Evolutionary conservation across 139 green algal species (phyloP), one percentile per base, ranked within the genome.

Genomic region (Chlamydomonas schloesseri): DNA sequence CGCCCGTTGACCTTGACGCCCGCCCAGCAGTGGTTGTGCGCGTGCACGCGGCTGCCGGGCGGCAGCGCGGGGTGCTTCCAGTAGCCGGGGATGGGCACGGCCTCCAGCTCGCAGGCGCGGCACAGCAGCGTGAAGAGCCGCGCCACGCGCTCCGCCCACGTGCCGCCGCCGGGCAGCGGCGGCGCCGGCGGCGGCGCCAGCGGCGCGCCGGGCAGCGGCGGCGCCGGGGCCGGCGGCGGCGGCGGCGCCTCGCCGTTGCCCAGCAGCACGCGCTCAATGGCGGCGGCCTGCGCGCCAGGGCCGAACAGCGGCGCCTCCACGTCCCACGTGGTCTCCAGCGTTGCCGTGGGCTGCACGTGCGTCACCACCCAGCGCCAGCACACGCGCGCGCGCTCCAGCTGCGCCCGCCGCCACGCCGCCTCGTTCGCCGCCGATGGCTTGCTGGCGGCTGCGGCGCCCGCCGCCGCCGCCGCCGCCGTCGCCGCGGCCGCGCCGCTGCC

Each of bases 1-100:
- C 78, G 70, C 24, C 91, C 89, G 42, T 90, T 88, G 31, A 93
- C 89, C 64, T 93, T 90, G 47, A 89, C 86, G 1, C 64, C 89
- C 31, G 87, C 83, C 93, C 93, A 96, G 89, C 90, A 93, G 86
- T 96, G 93, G 87, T 96, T 96, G 85, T 94, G 93, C 55, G 91
- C 77, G 0, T 55, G 26, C 9, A 93, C 75, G 17, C 70, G 47
- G 9, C 73, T 20, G 9, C 93, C 91, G 13, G 93, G 93, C 10
- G 58, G 69, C 58, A 93, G 65, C 11, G 31, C 83, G 26, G 82
- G 29, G 24, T 77, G 58, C 74, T 92, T 91, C 88, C 91, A 94
- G 87, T 90, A 95, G 37, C 93, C 93, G 6, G 82, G 80, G 58
- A 94, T 89, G 60, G 87, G 36, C 21, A 93, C 88, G 4, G 90